phyloP scores from a whole-genome alignment of 371 early-diverging fungal species.

The Mortierella sp. region DNA sequence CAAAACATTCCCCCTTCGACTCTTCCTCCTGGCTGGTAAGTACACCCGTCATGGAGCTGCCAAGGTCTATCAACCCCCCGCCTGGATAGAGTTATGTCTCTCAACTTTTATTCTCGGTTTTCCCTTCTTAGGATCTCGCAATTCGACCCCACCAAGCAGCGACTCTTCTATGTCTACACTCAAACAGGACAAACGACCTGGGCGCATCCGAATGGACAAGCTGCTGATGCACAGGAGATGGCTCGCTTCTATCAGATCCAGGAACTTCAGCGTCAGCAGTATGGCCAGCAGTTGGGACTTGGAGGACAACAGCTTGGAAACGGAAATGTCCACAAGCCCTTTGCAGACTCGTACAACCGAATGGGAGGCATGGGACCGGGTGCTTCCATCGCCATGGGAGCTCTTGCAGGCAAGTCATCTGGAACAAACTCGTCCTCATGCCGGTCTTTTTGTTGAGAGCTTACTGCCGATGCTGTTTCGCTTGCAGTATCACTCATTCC shows the following conservation, averaged over 20 bases:
- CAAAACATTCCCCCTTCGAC: constrained; percentile 30
- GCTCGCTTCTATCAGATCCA: constrained; percentile 31
- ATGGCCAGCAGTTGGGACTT: constrained; percentile 3
- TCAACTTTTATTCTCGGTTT: too few relatives aligned
- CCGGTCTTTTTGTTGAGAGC: background rate
- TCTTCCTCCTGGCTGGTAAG: constrained; percentile 37
- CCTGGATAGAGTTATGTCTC: too few relatives aligned
- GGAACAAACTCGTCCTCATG: too few relatives aligned
- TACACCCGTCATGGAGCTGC: background rate
- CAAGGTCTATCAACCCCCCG: too few relatives aligned
- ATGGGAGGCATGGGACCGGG: constrained; percentile 36
- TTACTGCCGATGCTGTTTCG: background rate
- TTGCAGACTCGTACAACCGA: constrained; percentile 30
- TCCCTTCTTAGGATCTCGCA: constrained; percentile 30
- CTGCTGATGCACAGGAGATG: constrained; percentile 34
- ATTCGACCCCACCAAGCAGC: constrained; percentile 32
- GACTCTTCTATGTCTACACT: constrained; percentile 37
- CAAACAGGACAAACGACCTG: constrained; percentile 29
- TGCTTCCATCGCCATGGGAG: constrained; percentile 33
- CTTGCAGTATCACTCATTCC: too few relatives aligned
- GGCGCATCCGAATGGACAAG: constrained; percentile 27
- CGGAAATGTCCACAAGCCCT: constrained; percentile 2
- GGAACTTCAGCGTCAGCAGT: constrained; percentile 29
- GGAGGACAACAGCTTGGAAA: background rate
- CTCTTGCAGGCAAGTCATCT: constrained; percentile 35